phyloP scores from a whole-genome alignment of 2,329 filamentous ascomycete species.

The Calonectria multiphialidica region DNA sequence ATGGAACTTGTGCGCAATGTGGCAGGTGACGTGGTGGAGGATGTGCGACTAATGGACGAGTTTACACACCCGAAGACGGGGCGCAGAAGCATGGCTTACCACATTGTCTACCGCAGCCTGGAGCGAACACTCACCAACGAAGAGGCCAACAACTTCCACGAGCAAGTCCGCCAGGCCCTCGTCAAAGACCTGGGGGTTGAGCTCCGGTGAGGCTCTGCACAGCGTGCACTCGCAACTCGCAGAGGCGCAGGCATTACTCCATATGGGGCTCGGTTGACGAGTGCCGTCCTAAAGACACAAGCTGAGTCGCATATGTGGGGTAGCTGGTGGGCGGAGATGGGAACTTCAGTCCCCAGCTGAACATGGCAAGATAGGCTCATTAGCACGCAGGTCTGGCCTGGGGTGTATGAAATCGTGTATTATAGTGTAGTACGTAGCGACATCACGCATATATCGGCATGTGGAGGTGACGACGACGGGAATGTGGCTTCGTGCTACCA shows the following conservation, averaged over 20 bases:
- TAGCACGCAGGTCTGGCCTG: slow-evolving; percentile 1
- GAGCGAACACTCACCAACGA: slow-evolving; percentile 90
- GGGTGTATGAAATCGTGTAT: slow-evolving; percentile 27
- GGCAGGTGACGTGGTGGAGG: slow-evolving; percentile 87
- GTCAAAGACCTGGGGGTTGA: slow-evolving; percentile 82
- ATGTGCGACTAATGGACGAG: slow-evolving; percentile 85
- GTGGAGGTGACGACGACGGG: background rate
- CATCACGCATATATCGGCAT: background rate
- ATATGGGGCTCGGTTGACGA: background rate
- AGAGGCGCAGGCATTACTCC: background rate
- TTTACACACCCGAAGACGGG: slow-evolving; percentile 91
- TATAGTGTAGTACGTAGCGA: slow-evolving; percentile 8
- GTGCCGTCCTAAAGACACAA: slow-evolving; percentile 9
- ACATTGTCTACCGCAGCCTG: slow-evolving; percentile 92
- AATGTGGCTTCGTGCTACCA: slow-evolving; percentile 15
- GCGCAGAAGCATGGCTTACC: slow-evolving; percentile 88
- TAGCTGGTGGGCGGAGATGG: slow-evolving; percentile 29
- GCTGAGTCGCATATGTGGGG: slow-evolving; percentile 36
- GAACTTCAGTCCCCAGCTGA: slow-evolving; percentile 28
- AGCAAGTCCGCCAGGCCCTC: slow-evolving; percentile 73
- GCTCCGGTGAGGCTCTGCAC: slow-evolving; percentile 46
- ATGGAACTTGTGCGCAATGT: slow-evolving; percentile 94
- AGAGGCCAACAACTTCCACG: slow-evolving; percentile 83
- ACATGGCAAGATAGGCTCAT: slow-evolving; percentile 27
- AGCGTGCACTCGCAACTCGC: background rate